Base-by-base conservation (phyloP, 2,329 filamentous ascomycete species). In the Ramichloridium luteum region DNA sequence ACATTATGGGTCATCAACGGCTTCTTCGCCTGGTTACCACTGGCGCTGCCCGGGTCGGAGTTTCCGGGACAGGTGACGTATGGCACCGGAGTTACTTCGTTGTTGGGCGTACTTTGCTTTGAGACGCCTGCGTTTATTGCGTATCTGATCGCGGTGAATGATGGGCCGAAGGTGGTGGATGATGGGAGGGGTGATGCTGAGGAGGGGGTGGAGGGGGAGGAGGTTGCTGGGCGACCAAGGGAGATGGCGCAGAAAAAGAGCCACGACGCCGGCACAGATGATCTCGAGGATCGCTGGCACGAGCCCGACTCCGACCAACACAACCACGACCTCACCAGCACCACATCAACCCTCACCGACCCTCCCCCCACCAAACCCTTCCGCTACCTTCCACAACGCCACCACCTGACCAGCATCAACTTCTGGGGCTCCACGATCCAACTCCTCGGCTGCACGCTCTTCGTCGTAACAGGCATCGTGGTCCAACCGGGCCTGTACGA, bases 71-170 rank as follows among this genome's bases (percentile, higher is more conserved):
- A 44, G 9, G 32, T 30, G 5, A 41, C 39, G 16, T 47, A 45
- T 25, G 43, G 43, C 29, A 44, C 39, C 6, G 36, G 41, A 3
- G 20, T 49, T 26, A 30, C 26, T 3, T 49, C 47, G 35, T 50
- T 51, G 34, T 34, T 52, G 18, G 49, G 48, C 2, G 43, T 44
- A 1, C 26, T 50, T 2, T 40, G 49, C 32, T 52, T 46, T 28
- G 48, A 52, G 25, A 25, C 50, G 12, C 48, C 48, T 8, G 49
- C 48, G 0, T 41, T 47, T 3, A 34, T 41, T 9, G 46, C 48
- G 12, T 52, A 51, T 32, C 34, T 52, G 2, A 48, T 51, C 36
- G 48, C 49, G 3, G 48, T 52, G 13, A 52, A 52, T 20, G 46
- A 50, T 27, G 49, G 47, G 46, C 33, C 42, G 13, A 37, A 43